Evolutionary conservation across 1,139 yeast genomes (phyloP), one percentile per base, ranked within the genome.

Genomic region (Geotrichum bryndzae): DNA sequence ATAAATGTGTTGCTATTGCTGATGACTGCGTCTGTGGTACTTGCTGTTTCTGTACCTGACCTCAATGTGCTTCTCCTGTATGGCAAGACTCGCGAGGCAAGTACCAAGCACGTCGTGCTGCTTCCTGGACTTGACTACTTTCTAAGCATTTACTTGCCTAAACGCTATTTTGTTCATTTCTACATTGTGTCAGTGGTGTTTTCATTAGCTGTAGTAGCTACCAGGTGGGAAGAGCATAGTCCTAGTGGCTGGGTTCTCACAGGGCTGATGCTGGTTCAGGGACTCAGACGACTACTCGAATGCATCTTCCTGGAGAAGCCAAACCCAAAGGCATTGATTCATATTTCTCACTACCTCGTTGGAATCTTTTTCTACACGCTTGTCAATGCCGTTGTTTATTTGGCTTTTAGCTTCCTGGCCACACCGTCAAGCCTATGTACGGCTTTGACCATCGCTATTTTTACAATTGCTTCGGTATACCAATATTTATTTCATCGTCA

Each of bases 311-410:
- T 89, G 29, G 79, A 83, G 58, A 80, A 77, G 41, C 38, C 27
- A n/a, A 77, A 81, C 18, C 66, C 76, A 15, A 68, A 71, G 0
- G 80, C 95, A 0, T 35, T 53, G 15, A 91, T 92, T 78, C 90
- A 91, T 70, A 65, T 89, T 35, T 77, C 86, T 2, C 97, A 92
- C 73, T 92, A 90, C 69, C 54, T 86, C 1, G 89, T 84, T 18
- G 98, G 97, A 0, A 54, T 88, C 5, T 75, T 79, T 65, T 91
- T 87, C 70, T 92, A 92, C 69, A 61, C 81, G 74, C 66, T 59
- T 73, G 41, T 54, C 22, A 51, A 48, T 25, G 8, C 10, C 23
- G 23, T 51, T 22, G 35, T 41, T 11, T 51, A 23, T 33, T 73
- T 2, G 61, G 68, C 54, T 64, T 68, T 51, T 59, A 8, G 23